These are phyloP conservation scores for Penicillium rolfsii DNA, from an alignment of 2,329 filamentous ascomycete genomes.

Conservation along the genomic window DNA sequence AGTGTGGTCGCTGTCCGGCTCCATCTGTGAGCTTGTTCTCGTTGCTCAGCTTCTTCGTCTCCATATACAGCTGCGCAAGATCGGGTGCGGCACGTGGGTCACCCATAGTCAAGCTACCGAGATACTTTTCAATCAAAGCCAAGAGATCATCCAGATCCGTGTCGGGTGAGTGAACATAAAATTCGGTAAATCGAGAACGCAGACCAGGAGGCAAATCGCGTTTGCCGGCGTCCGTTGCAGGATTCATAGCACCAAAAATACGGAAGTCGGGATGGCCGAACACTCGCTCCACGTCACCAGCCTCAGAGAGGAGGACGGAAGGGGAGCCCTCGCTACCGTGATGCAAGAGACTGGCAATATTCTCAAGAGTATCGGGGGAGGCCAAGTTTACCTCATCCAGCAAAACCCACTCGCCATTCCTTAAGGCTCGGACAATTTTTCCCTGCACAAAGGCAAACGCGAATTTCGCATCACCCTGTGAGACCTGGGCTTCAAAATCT, in stretches of 20 bases:
- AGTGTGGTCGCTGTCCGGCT: conserved; percentile 93
- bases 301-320: conserved; percentile 88
- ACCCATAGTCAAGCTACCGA: conserved; percentile 71
- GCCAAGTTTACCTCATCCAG: conserved; percentile 97
- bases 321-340: conserved; percentile 72
- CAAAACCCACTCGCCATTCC: conserved; percentile 95
- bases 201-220: conserved; percentile 88
- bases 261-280: conserved; percentile 89
- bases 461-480: conserved; percentile 73
- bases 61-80: conserved; percentile 83
- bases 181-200: conserved; percentile 89
- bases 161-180: conserved; percentile 92
- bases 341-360: conserved; percentile 83
- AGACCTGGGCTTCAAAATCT: conserved; percentile 78
- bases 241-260: conserved; percentile 99
- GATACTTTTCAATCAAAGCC: conserved; percentile 84
- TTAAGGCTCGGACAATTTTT: conserved; percentile 91
- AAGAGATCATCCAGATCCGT: conserved; percentile 82
- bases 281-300: conserved; percentile 87
- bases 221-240: conserved; percentile 95
- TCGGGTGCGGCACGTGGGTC: conserved; percentile 76
- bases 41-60: conserved; percentile 78
- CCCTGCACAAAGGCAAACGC: conserved; percentile 96
- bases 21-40: conserved; percentile 89
- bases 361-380: conserved; percentile 90